Conservation (phyloP, 2,329 filamentous ascomycete genomes). For the Daldinia sp. region DNA sequence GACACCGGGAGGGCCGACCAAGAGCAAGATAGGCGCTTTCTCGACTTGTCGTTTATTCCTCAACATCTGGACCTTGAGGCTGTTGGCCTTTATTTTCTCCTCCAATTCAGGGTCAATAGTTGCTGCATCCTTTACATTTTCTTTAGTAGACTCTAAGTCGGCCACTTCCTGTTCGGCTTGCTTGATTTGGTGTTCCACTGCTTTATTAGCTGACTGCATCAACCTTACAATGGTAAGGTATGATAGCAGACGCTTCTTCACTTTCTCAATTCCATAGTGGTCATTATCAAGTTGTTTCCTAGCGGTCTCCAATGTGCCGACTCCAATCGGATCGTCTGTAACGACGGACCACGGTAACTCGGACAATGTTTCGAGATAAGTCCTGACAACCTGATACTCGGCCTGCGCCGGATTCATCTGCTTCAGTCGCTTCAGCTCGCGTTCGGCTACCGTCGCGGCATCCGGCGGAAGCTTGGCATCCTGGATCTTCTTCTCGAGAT, state of each 20-base stretch:
- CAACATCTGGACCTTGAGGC: conserved; percentile 76
- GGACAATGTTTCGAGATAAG: conserved; percentile 90
- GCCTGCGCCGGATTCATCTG: conserved; percentile 98
- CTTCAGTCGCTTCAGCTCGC: conserved; percentile 85
- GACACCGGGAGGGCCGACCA: conserved; percentile 92
- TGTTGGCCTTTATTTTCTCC: conserved; percentile 53
- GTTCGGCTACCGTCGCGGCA: conserved; percentile 87
- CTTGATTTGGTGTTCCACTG: conserved; percentile 80
- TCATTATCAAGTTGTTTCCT: conserved; percentile 93
- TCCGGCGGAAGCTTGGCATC: conserved; percentile 83
- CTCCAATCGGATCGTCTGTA: conserved; percentile 86
- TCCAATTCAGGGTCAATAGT: conserved; percentile 49
- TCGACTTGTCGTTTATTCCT: conserved; percentile 87
- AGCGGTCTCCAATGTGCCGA: conserved; percentile 79
- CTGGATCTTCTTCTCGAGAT: conserved; percentile 87
- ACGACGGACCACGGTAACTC: conserved; percentile 91
- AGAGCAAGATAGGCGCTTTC: conserved; percentile 92
- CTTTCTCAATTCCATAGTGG: conserved; percentile 94
- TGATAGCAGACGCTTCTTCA: conserved; percentile 95
- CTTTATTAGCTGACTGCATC: conserved; percentile 89
- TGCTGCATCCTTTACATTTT: conserved; percentile 44
- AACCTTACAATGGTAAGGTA: conserved; percentile 96
- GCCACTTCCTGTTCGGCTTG: conserved; percentile 67
- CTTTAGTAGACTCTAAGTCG: conserved; percentile 54
- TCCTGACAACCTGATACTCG: conserved; percentile 92